phyloP scores from a whole-genome alignment of 2,329 filamentous ascomycete species.

The Cladosporium sp. region DNA sequence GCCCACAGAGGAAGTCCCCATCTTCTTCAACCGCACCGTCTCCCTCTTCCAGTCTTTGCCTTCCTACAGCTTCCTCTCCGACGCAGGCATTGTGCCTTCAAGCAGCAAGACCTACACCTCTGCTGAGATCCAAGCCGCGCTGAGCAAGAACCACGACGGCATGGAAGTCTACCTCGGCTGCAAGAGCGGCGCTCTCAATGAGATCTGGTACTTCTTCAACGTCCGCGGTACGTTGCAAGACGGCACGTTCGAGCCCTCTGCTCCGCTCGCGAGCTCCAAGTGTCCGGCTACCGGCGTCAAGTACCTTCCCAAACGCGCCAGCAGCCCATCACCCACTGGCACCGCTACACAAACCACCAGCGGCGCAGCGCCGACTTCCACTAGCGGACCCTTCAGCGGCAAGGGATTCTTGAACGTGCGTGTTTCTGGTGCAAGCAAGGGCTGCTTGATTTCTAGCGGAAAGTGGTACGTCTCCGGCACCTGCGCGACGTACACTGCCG shows the following conservation, averaged over 20 bases:
- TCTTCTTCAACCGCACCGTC: slow-evolving; percentile 68
- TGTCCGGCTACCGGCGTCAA: slow-evolving; percentile 65
- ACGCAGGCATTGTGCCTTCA: slow-evolving; percentile 61
- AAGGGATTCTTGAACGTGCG: slow-evolving; percentile 61
- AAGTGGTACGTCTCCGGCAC: slow-evolving; percentile 68
- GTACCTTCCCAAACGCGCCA: slow-evolving; percentile 60
- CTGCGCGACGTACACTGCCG: slow-evolving; percentile 65
- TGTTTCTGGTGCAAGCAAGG: slow-evolving; percentile 50
- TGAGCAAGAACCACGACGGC: slow-evolving; percentile 54
- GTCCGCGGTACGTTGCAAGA: slow-evolving; percentile 59
- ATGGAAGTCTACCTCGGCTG: slow-evolving; percentile 63
- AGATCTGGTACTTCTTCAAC: slow-evolving; percentile 66
- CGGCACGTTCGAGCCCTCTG: slow-evolving; percentile 60
- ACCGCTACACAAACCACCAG: slow-evolving; percentile 39
- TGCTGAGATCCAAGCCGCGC: slow-evolving; percentile 58
- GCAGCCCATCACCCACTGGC: slow-evolving; percentile 22
- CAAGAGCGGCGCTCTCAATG: slow-evolving; percentile 48
- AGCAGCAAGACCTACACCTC: slow-evolving; percentile 59
- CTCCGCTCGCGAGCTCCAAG: slow-evolving; percentile 57
- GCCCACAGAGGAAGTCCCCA: slow-evolving; percentile 63
- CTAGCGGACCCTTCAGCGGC: slow-evolving; percentile 54
- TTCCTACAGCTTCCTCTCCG: slow-evolving; percentile 62
- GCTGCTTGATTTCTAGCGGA: slow-evolving; percentile 68
- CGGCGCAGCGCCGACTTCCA: slow-evolving; percentile 35
- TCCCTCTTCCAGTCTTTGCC: slow-evolving; percentile 66